Percentiles rank a stretch among this genome's conserved stretches.
Conservation (phyloP, 2,329 filamentous ascomycete genomes). For the Orbilia javanica region DNA sequence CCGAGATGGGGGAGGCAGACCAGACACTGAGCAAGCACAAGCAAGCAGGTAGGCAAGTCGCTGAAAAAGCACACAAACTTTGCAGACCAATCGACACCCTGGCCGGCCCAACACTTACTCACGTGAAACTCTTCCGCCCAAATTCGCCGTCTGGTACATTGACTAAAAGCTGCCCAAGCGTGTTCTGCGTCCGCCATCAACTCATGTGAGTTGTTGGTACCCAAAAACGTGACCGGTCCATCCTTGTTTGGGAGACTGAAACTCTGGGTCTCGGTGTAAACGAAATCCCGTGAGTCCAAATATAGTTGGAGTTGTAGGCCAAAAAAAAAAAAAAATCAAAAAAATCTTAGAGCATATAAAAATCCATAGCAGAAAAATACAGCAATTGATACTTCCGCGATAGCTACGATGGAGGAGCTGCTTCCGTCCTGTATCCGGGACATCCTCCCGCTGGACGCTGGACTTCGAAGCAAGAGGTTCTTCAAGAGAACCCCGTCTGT, state of each 20-base stretch:
- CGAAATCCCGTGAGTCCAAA: slow-evolving; percentile 58
- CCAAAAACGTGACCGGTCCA: slow-evolving; percentile 59
- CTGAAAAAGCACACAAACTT: slow-evolving; percentile 35
- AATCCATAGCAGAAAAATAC: slow-evolving; percentile 30
- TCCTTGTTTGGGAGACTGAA: slow-evolving; percentile 58
- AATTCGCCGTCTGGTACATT: slow-evolving; percentile 52
- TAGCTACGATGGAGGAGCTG: slow-evolving; percentile 40
- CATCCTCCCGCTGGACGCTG: slow-evolving; percentile 35
- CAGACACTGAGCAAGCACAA: slow-evolving; percentile 31
- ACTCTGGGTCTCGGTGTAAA: slow-evolving; percentile 58
- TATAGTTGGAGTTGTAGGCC: slow-evolving; percentile 21
- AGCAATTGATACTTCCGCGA: slow-evolving; percentile 30
- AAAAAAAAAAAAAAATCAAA: slow-evolving; percentile 6
- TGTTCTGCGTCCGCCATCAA: slow-evolving; percentile 59
- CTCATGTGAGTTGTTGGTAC: slow-evolving; percentile 59
- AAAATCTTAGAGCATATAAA: slow-evolving; percentile 52
- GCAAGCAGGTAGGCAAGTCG: slow-evolving; percentile 8
- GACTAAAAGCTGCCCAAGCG: slow-evolving; percentile 56
- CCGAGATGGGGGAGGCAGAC: slow-evolving; percentile 17
- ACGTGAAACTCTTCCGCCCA: slow-evolving; percentile 57
- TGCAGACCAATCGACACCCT: slow-evolving; percentile 58
- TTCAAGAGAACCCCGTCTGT: slow-evolving; percentile 43
- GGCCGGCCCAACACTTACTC: slow-evolving; percentile 44
- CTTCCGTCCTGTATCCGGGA: slow-evolving; percentile 32
- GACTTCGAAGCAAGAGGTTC: slow-evolving; percentile 48